Evolutionary conservation across 495 filamentous ascomycete genomes (phyloP).

Genomic region (Neurospora cerealis): DNA sequence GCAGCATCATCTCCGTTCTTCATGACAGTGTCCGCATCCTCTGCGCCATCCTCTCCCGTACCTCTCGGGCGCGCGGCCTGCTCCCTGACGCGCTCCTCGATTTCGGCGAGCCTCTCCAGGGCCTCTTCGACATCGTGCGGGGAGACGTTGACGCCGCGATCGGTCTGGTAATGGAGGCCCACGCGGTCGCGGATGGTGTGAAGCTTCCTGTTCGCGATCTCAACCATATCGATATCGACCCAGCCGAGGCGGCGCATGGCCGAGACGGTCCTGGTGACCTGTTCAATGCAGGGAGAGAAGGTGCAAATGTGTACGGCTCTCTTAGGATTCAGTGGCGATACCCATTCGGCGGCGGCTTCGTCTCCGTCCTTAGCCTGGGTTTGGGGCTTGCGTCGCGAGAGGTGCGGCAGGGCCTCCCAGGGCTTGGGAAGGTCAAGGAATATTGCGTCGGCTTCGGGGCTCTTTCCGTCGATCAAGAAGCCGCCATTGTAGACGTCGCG

Average conservation of each 20-base stretch:
- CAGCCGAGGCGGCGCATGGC: conserved; percentile 69
- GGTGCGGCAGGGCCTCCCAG: conserved; percentile 79
- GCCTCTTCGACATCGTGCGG: conserved; percentile 71
- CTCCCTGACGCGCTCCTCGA: conserved; percentile 54
- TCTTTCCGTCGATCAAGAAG: conserved; percentile 51
- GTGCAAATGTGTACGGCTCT: conserved; percentile 70
- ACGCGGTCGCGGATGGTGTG: conserved; percentile 77
- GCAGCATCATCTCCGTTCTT: conserved; percentile 22
- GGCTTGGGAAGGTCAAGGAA: conserved; percentile 93
- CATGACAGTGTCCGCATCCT: conserved; percentile 10
- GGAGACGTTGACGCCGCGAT: conserved; percentile 37
- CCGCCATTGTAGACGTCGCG: conserved; percentile 86
- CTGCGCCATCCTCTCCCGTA: conserved; percentile 15
- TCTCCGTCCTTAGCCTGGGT: conserved; percentile 2
- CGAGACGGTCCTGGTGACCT: conserved; percentile 75
- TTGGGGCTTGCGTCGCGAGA: conserved; percentile 49
- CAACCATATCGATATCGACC: conserved; percentile 88
- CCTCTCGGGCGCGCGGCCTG: conserved; percentile 34
- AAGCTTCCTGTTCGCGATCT: conserved; percentile 63
- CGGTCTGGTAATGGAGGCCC: conserved; percentile 39
- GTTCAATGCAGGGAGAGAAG: conserved; percentile 94
- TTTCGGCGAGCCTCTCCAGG: conserved; percentile 53
- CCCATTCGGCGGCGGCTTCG: conserved; percentile 23
- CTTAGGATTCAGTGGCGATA: conserved; percentile 60
- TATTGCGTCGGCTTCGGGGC: conserved; percentile 64